Percentiles rank a stretch among this genome's conserved stretches.
These are phyloP conservation scores for Wickerhamomyces canadensis DNA, from an alignment of 805 yeast genomes.

Conservation along the genomic window DNA sequence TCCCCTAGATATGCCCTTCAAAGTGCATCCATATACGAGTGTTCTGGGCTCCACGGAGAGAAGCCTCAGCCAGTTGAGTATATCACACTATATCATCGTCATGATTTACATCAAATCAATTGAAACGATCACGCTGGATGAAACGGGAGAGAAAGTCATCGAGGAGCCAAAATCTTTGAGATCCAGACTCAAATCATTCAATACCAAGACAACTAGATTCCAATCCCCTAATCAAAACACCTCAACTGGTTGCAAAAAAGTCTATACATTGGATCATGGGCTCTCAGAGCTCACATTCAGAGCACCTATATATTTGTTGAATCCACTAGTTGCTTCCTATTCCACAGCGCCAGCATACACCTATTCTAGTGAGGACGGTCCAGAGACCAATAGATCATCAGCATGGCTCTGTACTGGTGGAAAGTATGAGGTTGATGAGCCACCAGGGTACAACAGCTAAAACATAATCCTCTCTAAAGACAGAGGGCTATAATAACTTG, in stretches of 20 bases:
- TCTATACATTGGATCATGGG: neutral
- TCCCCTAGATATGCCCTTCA: conserved; percentile 8
- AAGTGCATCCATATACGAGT: conserved; percentile 14
- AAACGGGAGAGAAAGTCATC: neutral
- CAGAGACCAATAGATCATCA: conserved; percentile 3
- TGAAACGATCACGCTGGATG: neutral
- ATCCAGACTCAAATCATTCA: neutral
- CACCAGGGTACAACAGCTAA: conserved; percentile 18
- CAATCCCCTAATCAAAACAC: too few relatives aligned
- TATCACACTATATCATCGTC: conserved; percentile 10
- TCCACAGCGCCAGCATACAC: conserved; percentile 12
- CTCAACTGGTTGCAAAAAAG: neutral
- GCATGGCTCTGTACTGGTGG: conserved; percentile 20
- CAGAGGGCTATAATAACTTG: too few relatives aligned
- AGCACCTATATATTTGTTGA: conserved; percentile 12
- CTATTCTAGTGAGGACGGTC: neutral
- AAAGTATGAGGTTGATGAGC: conserved; percentile 10
- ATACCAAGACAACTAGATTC: too few relatives aligned
- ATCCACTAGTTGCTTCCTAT: conserved; percentile 3
- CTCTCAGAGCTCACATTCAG: conserved; percentile 9
- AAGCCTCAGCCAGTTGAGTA: conserved; percentile 2
- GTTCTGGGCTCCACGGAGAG: conserved; percentile 6
- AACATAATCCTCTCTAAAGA: too few relatives aligned
- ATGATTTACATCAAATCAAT: conserved; percentile 7
- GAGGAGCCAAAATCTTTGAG: too few relatives aligned